phyloP scores from a whole-genome alignment of 2,329 filamentous ascomycete species.

The Chaetomium sp. region DNA sequence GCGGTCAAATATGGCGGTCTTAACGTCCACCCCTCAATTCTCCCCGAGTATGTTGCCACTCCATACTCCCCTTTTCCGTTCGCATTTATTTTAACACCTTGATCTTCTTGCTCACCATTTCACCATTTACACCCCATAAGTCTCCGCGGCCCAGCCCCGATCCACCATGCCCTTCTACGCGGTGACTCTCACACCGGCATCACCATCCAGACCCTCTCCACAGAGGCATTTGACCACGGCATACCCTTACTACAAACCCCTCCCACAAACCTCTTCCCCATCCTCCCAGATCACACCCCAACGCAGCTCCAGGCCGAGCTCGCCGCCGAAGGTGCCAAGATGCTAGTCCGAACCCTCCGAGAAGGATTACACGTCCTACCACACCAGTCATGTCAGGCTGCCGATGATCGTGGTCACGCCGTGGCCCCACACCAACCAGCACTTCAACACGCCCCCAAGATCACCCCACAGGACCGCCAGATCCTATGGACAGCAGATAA shows the following conservation, averaged over 20 bases:
- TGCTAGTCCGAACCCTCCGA: conserved; percentile 63
- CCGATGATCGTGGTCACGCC: neutral
- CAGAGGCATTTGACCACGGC: conserved; percentile 70
- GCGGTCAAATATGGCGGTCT: conserved; percentile 74
- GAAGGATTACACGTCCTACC: conserved; percentile 60
- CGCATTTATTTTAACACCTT: neutral
- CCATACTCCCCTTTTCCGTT: neutral
- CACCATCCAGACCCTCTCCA: conserved; percentile 80
- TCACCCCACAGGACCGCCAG: conserved; percentile 56
- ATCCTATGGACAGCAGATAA: conserved; percentile 46
- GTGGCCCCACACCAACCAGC: neutral
- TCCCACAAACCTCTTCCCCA: conserved; percentile 45
- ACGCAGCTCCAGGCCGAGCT: conserved; percentile 45
- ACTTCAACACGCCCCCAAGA: conserved; percentile 61
- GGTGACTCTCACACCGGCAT: conserved; percentile 60
- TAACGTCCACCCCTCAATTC: conserved; percentile 86
- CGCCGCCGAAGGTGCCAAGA: conserved; percentile 57
- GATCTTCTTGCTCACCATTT: neutral
- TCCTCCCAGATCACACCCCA: conserved; percentile 41
- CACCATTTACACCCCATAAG: conserved; percentile 34
- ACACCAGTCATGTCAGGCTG: conserved; percentile 24
- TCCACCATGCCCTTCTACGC: conserved; percentile 74
- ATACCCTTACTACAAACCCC: conserved; percentile 65
- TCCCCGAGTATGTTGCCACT: conserved; percentile 60
- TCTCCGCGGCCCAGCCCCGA: conserved; percentile 76